Evolutionary conservation across 192 early-diverging fungal species (phyloP), one percentile per base, ranked within the genome.

Genomic region (Piromyces finnis): DNA sequence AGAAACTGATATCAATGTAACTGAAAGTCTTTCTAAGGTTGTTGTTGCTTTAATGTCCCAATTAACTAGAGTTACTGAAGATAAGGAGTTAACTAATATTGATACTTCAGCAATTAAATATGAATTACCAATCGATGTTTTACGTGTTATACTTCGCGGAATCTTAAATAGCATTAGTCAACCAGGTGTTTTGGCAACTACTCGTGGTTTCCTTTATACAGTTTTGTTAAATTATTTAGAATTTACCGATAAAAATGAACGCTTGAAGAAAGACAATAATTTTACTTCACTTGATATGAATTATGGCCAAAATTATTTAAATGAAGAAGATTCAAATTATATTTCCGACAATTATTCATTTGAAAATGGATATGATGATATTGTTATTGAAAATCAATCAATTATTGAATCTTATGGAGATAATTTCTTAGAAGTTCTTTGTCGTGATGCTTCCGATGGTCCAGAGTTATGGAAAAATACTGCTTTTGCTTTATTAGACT

Each of bases 391-490:
- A n/a, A 68, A 68, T 68, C 51, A 68, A 26, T 68, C 88, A 2
- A 85, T 87, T 2, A 84, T 92, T 5, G 81, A 86, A 29, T 83
- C 86, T 4, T 81, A 86, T 36, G 92, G 93, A 16, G 94, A 95
- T 36, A 86, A 88, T 18, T 84, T 97, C 78, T 85, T 96, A 29
- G 93, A 94, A 79, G 81, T 90, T 0, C 83, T 94, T 12, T 91
- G 92, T 79, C 86, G 88, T 9, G 97, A 98, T 86, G 97, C 95
- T 0, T 89, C 92, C 3, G 93, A 95, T 81, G 93, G 91, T 11
- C 88, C 89, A 30, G 91, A 90, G 51, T 90, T 93, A 5, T 95
- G 93, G 90, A 93, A 94, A 79, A 94, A 94, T 12, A 91, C 94
- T 11, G 93, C 97, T 0, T 95, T 96, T 79, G 89, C 89, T 12